Conservation (phyloP, 2,329 filamentous ascomycete species). For the Aphanoascus verrucosus region DNA sequence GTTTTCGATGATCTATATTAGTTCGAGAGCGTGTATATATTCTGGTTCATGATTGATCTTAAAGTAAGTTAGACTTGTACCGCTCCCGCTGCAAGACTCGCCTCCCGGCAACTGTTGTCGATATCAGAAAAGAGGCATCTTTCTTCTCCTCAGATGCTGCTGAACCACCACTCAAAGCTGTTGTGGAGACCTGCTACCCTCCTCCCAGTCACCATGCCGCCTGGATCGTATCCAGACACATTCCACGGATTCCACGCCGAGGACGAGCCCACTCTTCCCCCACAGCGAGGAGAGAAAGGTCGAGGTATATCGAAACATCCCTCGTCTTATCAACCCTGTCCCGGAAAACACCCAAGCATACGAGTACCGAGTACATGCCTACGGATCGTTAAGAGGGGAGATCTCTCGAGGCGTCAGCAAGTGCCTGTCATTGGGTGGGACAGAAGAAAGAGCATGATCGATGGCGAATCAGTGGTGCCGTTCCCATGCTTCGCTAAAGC, state of each 20-base stretch:
- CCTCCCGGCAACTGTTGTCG: too few relatives aligned
- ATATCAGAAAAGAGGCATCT: too few relatives aligned
- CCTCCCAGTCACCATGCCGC: neutral
- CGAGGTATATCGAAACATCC: neutral
- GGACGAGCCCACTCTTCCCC: neutral
- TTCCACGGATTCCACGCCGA: conserved; percentile 2
- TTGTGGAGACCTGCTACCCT: neutral
- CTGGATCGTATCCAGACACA: neutral
- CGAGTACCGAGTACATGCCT: neutral
- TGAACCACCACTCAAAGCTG: too few relatives aligned
- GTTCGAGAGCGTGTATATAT: too few relatives aligned
- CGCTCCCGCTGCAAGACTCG: too few relatives aligned
- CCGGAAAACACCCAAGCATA: too few relatives aligned
- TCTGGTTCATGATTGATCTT: too few relatives aligned
- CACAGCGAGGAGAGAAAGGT: neutral
- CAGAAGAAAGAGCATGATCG: neutral
- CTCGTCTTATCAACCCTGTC: neutral
- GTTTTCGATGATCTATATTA: neutral
- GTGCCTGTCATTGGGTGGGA: too few relatives aligned
- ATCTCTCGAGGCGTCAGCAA: too few relatives aligned
- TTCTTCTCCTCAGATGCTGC: too few relatives aligned
- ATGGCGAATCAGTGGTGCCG: neutral
- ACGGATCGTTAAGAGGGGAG: neutral
- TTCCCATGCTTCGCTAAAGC: too few relatives aligned
- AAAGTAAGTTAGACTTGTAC: too few relatives aligned